These are phyloP conservation scores for Cyphellophora europaea DNA, from an alignment of 2,329 filamentous ascomycete species.

Conservation along the genomic window DNA sequence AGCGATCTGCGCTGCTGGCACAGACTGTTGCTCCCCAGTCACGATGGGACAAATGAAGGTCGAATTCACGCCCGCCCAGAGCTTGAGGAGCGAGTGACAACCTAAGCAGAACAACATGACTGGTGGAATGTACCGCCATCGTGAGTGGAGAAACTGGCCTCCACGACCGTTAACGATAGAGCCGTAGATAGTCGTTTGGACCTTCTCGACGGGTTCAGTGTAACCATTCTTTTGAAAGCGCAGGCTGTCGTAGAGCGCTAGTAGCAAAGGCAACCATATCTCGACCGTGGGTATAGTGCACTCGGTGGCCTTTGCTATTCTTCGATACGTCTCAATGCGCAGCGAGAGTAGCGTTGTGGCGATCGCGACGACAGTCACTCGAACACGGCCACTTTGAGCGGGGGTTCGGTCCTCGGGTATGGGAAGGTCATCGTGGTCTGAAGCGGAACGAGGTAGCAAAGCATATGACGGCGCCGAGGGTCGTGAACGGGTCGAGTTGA, in stretches of 20 bases:
- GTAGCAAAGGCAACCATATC: slow-evolving; percentile 28
- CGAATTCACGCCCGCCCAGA: slow-evolving; percentile 29
- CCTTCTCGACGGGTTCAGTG: slow-evolving; percentile 3
- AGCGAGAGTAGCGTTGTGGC: too few relatives aligned
- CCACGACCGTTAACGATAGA: neutral
- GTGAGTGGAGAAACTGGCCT: slow-evolving; percentile 26
- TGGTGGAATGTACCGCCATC: slow-evolving; percentile 29
- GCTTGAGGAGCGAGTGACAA: slow-evolving; percentile 26
- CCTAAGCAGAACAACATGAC: slow-evolving; percentile 29
- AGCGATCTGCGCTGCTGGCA: slow-evolving; percentile 29
- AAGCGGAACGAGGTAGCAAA: too few relatives aligned
- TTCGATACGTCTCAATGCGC: slow-evolving; percentile 31
- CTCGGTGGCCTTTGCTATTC: slow-evolving; percentile 31
- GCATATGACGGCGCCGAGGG: too few relatives aligned
- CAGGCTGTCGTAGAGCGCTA: slow-evolving; percentile 33
- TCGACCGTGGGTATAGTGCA: slow-evolving; percentile 25
- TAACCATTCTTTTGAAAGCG: slow-evolving; percentile 19
- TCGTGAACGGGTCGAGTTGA: neutral
- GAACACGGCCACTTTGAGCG: too few relatives aligned
- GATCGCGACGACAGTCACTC: too few relatives aligned
- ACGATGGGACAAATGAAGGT: slow-evolving; percentile 41
- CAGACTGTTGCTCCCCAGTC: slow-evolving; percentile 22
- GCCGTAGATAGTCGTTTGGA: slow-evolving; percentile 4
- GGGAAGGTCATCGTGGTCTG: too few relatives aligned
- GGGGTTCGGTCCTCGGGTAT: too few relatives aligned